Conservation (phyloP, 2,329 filamentous ascomycete genomes). For the Epichloe elymi region DNA sequence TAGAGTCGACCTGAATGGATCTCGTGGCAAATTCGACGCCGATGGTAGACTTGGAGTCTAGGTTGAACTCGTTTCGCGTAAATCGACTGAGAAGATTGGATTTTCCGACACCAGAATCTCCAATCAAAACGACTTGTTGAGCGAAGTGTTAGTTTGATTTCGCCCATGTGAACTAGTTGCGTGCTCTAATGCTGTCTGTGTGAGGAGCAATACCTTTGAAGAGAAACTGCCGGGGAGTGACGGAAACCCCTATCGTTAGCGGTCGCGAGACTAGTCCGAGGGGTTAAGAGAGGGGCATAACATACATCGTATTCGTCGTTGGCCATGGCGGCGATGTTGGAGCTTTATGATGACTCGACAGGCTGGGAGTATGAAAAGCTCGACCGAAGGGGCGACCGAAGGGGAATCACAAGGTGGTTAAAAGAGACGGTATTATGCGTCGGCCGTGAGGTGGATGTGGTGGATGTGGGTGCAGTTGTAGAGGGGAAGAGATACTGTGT, state of each 20-base stretch:
- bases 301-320: constrained; percentile 99
- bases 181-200: constrained; percentile 8
- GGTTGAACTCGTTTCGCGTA: constrained; percentile 99
- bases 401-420: not conserved
- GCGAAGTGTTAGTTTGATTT: constrained; percentile 17
- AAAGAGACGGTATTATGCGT: constrained; percentile 1
- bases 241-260: constrained; percentile 18
- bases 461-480: constrained; percentile 5
- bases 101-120: constrained; percentile 98
- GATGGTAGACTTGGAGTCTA: constrained; percentile 99
- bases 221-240: constrained; percentile 57
- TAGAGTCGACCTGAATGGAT: constrained; percentile 96
- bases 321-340: constrained; percentile 56
- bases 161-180: constrained; percentile 4
- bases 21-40: constrained; percentile 98
- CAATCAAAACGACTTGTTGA: constrained; percentile 79
- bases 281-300: constrained; percentile 11
- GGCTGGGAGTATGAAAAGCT: not conserved
- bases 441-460: constrained; percentile 1
- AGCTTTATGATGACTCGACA: not conserved
- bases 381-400: not conserved
- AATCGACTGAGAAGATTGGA: constrained; percentile 99
- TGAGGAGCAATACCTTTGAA: constrained; percentile 69
- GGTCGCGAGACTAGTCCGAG: constrained; percentile 11
- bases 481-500: constrained; percentile 3